phyloP scores from a whole-genome alignment of 371 early-diverging fungal genomes.

The Parasitella parasitica region DNA sequence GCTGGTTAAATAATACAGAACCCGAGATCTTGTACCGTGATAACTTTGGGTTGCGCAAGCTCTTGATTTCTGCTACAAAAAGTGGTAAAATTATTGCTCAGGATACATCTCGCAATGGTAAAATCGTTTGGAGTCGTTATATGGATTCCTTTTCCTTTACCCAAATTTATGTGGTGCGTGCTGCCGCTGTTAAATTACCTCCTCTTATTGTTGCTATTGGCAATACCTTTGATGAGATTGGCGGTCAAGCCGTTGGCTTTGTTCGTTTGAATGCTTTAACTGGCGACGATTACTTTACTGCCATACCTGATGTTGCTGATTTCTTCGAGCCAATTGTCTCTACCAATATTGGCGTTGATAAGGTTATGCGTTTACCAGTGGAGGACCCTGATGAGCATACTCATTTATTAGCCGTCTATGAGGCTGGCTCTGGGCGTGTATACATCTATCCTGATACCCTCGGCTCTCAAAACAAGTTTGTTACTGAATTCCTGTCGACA shows the following conservation, averaged over 20 bases:
- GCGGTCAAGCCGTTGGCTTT: constrained; percentile 44
- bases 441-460: constrained; percentile 62
- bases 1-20: constrained; percentile 19
- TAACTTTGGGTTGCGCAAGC: constrained; percentile 83
- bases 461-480: constrained; percentile 51
- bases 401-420: constrained; percentile 61
- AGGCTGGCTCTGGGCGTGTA: constrained; percentile 58
- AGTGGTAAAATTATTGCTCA: constrained; percentile 84
- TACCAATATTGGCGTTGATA: constrained; percentile 49
- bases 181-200: constrained; percentile 68
- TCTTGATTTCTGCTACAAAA: constrained; percentile 72
- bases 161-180: constrained; percentile 63
- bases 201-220: constrained; percentile 73
- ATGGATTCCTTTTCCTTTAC: constrained; percentile 44
- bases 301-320: constrained; percentile 28
- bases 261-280: constrained; percentile 74
- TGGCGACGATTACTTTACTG: constrained; percentile 58
- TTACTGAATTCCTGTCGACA: constrained; percentile 35
- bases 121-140: constrained; percentile 73
- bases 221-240: constrained; percentile 38
- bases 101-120: constrained; percentile 72
- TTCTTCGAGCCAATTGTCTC: constrained; percentile 54
- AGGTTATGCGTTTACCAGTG: constrained; percentile 61
- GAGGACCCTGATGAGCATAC: constrained; percentile 72
- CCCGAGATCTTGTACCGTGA: constrained; percentile 60